Base-by-base conservation (phyloP, 1,139 yeast genomes). In the Pichia norvegensis region DNA sequence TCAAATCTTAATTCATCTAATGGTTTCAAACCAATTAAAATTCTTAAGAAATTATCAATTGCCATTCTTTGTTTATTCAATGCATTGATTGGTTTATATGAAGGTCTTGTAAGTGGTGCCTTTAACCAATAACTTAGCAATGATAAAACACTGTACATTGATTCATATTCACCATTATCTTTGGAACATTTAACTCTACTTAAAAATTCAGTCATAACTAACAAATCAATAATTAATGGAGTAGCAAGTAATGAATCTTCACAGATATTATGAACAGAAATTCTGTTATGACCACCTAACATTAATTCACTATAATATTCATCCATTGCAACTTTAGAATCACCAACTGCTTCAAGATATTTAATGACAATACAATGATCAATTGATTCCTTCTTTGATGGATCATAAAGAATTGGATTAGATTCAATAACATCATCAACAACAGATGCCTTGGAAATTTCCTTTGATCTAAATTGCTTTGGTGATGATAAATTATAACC, bases 301-400 rank as follows among this genome's bases (percentile, higher is more conserved):
- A 90, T 88, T 65, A 90, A 79, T 68, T 90, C 97, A 51, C 95
- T 84, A 72, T 88, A 87, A 70, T 90, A 90, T 72, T 90, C 97
- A 67, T 90, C 97, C 97, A 90, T 90, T 46, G 97, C 97, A 53
- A 90, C 96, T 74, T 90, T 90, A 56, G 95, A 81, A 67, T 90
- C 97, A 41, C 95, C 95, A 46, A 90, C 97, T 10, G 97, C 97
- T 50, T 86, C 85, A 63, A 90, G 71, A 67, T 90, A 88, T 71
- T 90, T 90, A 72, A 90, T 90, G 54, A 90, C 97, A 66, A 90
- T 88, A 69, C 95, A 85, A 68, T 90, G 97, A 62, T 90, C 97
- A 54, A 90, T 85, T 52, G 75, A 77, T 57, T 79, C 77, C 49
- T 95, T 95, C 40, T 72, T 64, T 67, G 85, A 81, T 50, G 85